Percentiles rank a stretch among this genome's conserved stretches.
These are phyloP conservation scores for Sclerotinia spermophila DNA, from an alignment of 2,329 filamentous ascomycete species.

Conservation along the genomic window DNA sequence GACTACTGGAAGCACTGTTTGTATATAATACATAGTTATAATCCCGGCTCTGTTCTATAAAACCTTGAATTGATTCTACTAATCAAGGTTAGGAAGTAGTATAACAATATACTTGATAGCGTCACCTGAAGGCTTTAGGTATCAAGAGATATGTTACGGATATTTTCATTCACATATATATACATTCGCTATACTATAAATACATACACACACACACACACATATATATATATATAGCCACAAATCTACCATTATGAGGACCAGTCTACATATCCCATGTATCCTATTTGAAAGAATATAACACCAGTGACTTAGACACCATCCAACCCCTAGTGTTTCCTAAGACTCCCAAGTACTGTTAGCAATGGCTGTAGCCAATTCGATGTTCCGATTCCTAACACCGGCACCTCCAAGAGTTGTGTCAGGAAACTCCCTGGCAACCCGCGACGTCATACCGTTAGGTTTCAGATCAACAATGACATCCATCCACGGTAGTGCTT, in stretches of 20 bases:
- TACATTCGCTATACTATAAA: neutral
- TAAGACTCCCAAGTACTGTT: slow-evolving; percentile 19
- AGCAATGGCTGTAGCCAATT: neutral
- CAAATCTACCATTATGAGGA: neutral
- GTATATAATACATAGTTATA: neutral
- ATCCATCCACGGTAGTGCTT: slow-evolving; percentile 7
- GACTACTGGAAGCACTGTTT: neutral
- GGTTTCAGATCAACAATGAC: neutral
- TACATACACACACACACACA: too few species aligned
- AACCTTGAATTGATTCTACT: rapidly evolving
- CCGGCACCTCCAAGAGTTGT: neutral
- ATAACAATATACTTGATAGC: neutral
- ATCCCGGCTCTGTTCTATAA: rapidly evolving
- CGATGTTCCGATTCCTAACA: neutral
- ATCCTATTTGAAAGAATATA: neutral
- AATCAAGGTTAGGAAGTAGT: too few species aligned
- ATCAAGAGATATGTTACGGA: neutral
- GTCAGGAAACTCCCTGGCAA: neutral
- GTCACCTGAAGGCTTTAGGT: neutral
- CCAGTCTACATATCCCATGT: neutral
- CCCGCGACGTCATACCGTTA: neutral
- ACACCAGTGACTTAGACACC: neutral
- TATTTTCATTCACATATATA: neutral
- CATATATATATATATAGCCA: neutral
- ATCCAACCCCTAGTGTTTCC: neutral